Conservation (phyloP, 1,284 basidiomycete species). For the Ustilago nuda region DNA sequence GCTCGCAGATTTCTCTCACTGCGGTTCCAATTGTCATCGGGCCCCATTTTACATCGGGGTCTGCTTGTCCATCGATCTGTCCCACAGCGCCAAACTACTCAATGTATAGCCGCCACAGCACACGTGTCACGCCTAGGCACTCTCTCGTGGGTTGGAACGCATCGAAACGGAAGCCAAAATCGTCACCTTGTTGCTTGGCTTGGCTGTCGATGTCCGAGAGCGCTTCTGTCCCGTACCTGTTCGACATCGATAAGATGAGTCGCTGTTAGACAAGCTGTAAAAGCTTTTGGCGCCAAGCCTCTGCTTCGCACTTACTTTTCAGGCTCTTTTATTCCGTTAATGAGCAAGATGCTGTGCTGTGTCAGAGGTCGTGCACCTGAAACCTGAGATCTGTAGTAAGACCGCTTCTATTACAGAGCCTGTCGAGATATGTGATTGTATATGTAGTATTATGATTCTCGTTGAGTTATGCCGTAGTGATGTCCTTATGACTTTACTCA, state of each 20-base stretch:
- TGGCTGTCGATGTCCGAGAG: slow-evolving; percentile 55
- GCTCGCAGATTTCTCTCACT: background rate
- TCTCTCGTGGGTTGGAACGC: slow-evolving; percentile 53
- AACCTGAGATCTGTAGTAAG: no score
- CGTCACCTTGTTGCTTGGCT: slow-evolving; percentile 13
- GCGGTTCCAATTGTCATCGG: background rate
- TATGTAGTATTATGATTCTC: no score
- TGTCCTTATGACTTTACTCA: no score
- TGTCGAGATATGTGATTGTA: no score
- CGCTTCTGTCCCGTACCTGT: slow-evolving; percentile 67
- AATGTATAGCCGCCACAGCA: background rate
- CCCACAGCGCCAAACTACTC: background rate
- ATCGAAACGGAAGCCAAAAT: slow-evolving; percentile 16
- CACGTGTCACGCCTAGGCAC: background rate
- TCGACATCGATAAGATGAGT: background rate
- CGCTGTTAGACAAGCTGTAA: background rate
- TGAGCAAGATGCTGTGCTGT: slow-evolving; percentile 36
- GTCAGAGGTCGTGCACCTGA: no score
- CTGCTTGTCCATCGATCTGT: background rate
- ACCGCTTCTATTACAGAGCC: no score
- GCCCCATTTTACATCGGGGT: background rate
- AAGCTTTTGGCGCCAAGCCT: background rate
- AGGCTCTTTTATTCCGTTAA: slow-evolving; percentile 68
- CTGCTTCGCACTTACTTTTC: slow-evolving; percentile 48
- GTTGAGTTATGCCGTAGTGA: no score